A percentile compares a stretch with the other conserved stretches of the same genome.
phyloP scores from a whole-genome alignment of 495 filamentous ascomycete species.

The Emericellopsis terricola region DNA sequence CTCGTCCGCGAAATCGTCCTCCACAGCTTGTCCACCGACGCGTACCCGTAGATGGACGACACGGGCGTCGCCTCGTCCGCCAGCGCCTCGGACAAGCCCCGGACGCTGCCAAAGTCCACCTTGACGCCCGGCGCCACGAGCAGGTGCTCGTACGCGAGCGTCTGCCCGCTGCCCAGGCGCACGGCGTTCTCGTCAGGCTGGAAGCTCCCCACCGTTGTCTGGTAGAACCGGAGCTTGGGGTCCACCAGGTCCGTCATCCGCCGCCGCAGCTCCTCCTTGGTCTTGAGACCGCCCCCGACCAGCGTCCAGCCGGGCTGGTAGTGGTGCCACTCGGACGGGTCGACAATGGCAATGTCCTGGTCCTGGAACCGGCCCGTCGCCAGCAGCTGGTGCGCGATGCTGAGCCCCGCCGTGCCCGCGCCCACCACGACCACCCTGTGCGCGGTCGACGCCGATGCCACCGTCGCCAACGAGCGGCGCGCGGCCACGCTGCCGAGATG shows the following conservation, averaged over 20 bases:
- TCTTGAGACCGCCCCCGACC: conserved; percentile 46
- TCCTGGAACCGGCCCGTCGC: conserved; percentile 31
- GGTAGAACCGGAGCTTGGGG: conserved; percentile 44
- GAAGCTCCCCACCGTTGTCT: conserved; percentile 30
- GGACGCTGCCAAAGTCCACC: conserved; percentile 34
- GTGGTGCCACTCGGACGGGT: conserved; percentile 45
- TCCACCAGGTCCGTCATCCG: conserved; percentile 35
- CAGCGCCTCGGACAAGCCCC: conserved; percentile 42
- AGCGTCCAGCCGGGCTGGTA: conserved; percentile 60
- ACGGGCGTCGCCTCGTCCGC: conserved; percentile 35
- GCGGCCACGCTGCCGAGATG: too few species aligned
- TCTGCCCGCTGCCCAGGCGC: conserved; percentile 38
- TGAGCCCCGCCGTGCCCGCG: conserved; percentile 41
- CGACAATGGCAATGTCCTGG: conserved; percentile 48
- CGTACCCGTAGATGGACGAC: conserved; percentile 47
- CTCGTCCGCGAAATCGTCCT: conserved; percentile 32
- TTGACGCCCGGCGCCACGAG: conserved; percentile 45
- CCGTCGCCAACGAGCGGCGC: conserved; percentile 29
- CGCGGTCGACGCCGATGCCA: conserved; percentile 19
- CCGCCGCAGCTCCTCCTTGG: conserved; percentile 31
- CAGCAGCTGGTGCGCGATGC: conserved; percentile 45
- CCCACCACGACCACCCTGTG: conserved; percentile 50
- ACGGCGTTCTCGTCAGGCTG: conserved; percentile 38
- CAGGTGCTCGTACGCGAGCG: conserved; percentile 43
- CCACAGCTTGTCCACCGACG: conserved; percentile 40